phyloP scores from a whole-genome alignment of 768 basidiomycete species.

The Phanerochaete sordida region DNA sequence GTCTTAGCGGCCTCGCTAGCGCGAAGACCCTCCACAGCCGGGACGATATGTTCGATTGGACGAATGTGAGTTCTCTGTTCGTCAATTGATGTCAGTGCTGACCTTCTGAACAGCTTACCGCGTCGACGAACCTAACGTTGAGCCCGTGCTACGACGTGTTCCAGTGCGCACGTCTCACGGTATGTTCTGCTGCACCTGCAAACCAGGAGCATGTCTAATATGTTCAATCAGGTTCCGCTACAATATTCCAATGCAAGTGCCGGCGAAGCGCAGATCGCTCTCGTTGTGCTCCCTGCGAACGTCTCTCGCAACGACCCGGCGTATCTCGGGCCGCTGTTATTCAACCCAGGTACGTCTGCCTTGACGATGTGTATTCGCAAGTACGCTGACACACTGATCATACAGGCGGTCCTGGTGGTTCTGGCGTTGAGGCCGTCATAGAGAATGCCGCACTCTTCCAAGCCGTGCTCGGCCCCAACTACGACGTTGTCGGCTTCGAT shows the following conservation, averaged over 20 bases:
- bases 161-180: constrained; percentile 1
- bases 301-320: not conserved
- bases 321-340: constrained; percentile 2
- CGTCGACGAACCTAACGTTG: constrained; percentile 3
- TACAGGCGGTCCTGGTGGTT: constrained; percentile 21
- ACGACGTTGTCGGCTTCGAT: constrained; percentile 27
- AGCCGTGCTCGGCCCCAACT: constrained; percentile 19
- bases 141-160: constrained; percentile 5
- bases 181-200: not conserved
- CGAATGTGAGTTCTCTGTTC: not conserved
- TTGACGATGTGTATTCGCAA: not conserved
- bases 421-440: constrained; percentile 21
- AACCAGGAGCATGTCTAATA: not conserved
- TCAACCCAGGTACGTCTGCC: constrained; percentile 6
- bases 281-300: constrained; percentile 21
- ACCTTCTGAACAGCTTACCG: not conserved
- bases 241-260: constrained; percentile 22
- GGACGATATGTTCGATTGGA: not conserved
- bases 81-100: not conserved
- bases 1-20: not conserved
- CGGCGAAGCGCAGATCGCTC: constrained; percentile 22
- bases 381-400: too few relatives aligned
- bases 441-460: constrained; percentile 1
- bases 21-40: not conserved
- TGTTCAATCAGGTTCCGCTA: constrained; percentile 22